phyloP scores from a whole-genome alignment of 352 stramenopile species.

The Globisporangium spinosum region DNA sequence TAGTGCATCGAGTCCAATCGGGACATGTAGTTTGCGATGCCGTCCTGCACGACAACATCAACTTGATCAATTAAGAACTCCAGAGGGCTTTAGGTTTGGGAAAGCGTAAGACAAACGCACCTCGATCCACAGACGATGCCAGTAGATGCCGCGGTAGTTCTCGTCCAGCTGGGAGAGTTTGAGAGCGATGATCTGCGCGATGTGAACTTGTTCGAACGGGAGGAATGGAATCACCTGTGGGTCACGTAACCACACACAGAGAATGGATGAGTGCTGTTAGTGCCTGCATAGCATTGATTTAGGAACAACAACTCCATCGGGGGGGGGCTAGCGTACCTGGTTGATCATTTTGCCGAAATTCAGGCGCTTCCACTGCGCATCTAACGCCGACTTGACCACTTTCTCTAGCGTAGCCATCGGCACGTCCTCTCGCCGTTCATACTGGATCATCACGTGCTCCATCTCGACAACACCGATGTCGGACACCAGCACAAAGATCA shows the following conservation, averaged over 20 bases:
- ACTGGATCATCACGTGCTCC: slow-evolving; percentile 84
- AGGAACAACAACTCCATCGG: neutral
- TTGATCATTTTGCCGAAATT: slow-evolving; percentile 90
- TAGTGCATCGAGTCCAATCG: slow-evolving; percentile 73
- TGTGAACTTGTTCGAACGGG: slow-evolving; percentile 80
- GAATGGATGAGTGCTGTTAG: neutral
- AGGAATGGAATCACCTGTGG: slow-evolving; percentile 85
- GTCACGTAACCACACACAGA: slow-evolving; percentile 3
- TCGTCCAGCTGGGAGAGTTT: slow-evolving; percentile 73
- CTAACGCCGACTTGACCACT: slow-evolving; percentile 72
- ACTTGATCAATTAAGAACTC: neutral
- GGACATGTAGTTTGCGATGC: slow-evolving; percentile 69
- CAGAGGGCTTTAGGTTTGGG: neutral
- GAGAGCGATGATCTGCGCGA: slow-evolving; percentile 73
- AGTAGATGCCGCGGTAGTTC: slow-evolving; percentile 76
- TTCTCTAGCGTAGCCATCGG: slow-evolving; percentile 59
- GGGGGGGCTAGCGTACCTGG: slow-evolving; percentile 30
- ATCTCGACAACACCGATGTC: slow-evolving; percentile 86
- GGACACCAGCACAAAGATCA: slow-evolving; percentile 89
- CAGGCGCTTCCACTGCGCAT: slow-evolving; percentile 85
- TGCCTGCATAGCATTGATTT: neutral
- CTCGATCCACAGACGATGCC: slow-evolving; percentile 71
- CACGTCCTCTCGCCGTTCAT: slow-evolving; percentile 67
- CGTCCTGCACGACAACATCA: slow-evolving; percentile 24
- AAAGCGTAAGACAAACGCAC: slow-evolving; percentile 23